Evolutionary conservation across 352 stramenopile genomes (phyloP).

Genomic region (Phytophthora lateralis): DNA sequence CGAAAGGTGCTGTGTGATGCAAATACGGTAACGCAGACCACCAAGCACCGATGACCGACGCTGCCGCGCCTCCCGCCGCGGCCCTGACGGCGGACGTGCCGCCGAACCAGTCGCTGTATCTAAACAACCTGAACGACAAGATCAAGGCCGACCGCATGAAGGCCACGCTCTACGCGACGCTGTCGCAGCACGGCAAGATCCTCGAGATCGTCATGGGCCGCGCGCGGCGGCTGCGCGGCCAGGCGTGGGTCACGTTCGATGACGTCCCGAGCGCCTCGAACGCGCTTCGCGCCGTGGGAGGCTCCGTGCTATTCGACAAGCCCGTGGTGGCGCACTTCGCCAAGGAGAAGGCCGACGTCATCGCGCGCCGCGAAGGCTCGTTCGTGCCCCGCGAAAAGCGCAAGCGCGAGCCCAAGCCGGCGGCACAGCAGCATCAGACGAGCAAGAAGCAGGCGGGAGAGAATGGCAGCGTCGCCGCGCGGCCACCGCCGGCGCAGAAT

Average conservation of each 20-base stretch:
- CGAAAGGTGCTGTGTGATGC: too few species aligned
- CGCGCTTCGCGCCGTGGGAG: conserved; percentile 88
- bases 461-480: conserved; percentile 33
- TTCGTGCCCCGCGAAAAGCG: conserved; percentile 85
- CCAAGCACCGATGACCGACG: conserved; percentile 21
- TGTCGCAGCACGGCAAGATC: conserved; percentile 94
- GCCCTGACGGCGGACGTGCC: conserved; percentile 56
- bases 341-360: conserved; percentile 86
- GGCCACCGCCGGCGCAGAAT: conserved; percentile 49
- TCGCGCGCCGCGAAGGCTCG: conserved; percentile 68
- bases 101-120: conserved; percentile 93
- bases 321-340: conserved; percentile 81
- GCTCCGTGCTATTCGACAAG: conserved; percentile 90
- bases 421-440: conserved; percentile 41
- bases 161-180: conserved; percentile 88
- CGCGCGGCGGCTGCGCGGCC: conserved; percentile 82
- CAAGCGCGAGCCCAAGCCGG: conserved; percentile 64
- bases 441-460: conserved; percentile 34
- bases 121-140: conserved; percentile 96
- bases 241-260: conserved; percentile 94
- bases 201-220: conserved; percentile 90
- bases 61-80: not conserved
- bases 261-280: conserved; percentile 89
- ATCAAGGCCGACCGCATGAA: conserved; percentile 93
- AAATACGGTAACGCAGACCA: too few species aligned